Conservation (phyloP, 257 asterid genomes). For the Cordia subcordata region DNA sequence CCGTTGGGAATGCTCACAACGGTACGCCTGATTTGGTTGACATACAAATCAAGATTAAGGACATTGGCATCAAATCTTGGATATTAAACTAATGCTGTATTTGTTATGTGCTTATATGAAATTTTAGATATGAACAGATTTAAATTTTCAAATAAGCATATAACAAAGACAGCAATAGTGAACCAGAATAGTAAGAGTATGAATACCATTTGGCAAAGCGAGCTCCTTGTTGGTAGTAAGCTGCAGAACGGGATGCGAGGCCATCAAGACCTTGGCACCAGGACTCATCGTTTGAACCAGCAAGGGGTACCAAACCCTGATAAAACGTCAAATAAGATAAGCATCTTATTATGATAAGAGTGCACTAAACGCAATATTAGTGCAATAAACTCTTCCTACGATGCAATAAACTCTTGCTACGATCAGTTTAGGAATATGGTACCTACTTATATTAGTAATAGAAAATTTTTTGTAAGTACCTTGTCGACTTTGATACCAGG, state of each 20-base stretch:
- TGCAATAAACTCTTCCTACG: too few relatives aligned
- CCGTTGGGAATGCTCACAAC: conserved; percentile 97
- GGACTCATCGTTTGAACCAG: conserved; percentile 88
- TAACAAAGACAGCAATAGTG: too few relatives aligned
- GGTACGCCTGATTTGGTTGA: conserved; percentile 58
- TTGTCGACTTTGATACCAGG: conserved; percentile 94
- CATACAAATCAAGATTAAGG: too few relatives aligned
- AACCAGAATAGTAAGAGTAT: not conserved
- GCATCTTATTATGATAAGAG: too few relatives aligned
- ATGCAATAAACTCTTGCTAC: too few relatives aligned
- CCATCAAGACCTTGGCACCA: conserved; percentile 99
- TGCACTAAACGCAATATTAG: too few relatives aligned
- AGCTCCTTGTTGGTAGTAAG: conserved; percentile 96
- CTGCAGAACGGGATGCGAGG: conserved; percentile 96
- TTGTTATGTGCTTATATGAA: too few relatives aligned
- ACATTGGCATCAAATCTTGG: not conserved
- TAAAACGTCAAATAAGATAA: too few relatives aligned
- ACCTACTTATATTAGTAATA: too few relatives aligned
- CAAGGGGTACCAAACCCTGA: conserved; percentile 92
- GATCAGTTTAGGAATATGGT: too few relatives aligned
- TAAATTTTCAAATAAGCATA: too few relatives aligned
- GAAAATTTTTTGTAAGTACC: conserved; percentile 25
- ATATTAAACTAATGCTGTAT: not conserved
- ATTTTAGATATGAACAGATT: too few relatives aligned
- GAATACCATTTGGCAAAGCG: conserved; percentile 88